A percentile compares a stretch with the other conserved stretches of the same genome.
These are phyloP conservation scores for Akanthomyces muscarius DNA, from an alignment of 2,329 filamentous ascomycete species.

Conservation along the genomic window DNA sequence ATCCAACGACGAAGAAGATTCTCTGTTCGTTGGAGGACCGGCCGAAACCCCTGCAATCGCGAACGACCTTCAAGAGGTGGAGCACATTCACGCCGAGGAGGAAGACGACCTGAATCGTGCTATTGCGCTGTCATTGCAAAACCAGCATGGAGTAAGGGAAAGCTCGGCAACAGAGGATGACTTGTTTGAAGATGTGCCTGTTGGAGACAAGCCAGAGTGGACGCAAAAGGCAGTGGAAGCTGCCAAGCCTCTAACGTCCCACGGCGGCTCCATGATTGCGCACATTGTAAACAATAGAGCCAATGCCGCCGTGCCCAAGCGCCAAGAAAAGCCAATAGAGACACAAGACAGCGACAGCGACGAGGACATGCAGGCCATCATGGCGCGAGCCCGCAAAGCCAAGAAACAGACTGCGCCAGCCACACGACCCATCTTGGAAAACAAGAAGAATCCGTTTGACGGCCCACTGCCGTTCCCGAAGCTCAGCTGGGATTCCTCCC, in stretches of 20 bases:
- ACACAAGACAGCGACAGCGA: slow-evolving; percentile 64
- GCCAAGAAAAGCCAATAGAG: slow-evolving; percentile 23
- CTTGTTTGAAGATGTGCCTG: slow-evolving; percentile 48
- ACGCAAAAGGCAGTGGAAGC: slow-evolving; percentile 49
- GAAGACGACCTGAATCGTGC: slow-evolving; percentile 69
- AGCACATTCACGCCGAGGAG: slow-evolving; percentile 36
- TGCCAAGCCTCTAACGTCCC: slow-evolving; percentile 48
- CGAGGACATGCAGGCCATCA: slow-evolving; percentile 71
- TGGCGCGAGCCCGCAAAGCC: slow-evolving; percentile 66
- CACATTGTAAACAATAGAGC: slow-evolving; percentile 71
- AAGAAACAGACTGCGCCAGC: slow-evolving; percentile 43
- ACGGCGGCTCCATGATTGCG: slow-evolving; percentile 61
- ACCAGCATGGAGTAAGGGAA: slow-evolving; percentile 45
- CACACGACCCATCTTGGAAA: slow-evolving; percentile 41
- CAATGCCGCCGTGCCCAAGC: slow-evolving; percentile 54
- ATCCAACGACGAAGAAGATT: slow-evolving; percentile 40
- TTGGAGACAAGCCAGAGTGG: slow-evolving; percentile 45
- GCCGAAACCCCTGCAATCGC: slow-evolving; percentile 24
- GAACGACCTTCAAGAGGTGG: slow-evolving; percentile 32
- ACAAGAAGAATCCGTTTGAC: slow-evolving; percentile 61
- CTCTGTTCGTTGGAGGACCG: slow-evolving; percentile 43
- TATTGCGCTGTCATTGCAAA: slow-evolving; percentile 79
- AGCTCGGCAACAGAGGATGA: slow-evolving; percentile 36
- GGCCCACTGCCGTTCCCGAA: slow-evolving; percentile 91
- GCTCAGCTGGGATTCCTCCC: slow-evolving; percentile 63